These are phyloP conservation scores for Chlamydomonas urium DNA, from an alignment of 139 green algal species.

Conservation along the genomic window DNA sequence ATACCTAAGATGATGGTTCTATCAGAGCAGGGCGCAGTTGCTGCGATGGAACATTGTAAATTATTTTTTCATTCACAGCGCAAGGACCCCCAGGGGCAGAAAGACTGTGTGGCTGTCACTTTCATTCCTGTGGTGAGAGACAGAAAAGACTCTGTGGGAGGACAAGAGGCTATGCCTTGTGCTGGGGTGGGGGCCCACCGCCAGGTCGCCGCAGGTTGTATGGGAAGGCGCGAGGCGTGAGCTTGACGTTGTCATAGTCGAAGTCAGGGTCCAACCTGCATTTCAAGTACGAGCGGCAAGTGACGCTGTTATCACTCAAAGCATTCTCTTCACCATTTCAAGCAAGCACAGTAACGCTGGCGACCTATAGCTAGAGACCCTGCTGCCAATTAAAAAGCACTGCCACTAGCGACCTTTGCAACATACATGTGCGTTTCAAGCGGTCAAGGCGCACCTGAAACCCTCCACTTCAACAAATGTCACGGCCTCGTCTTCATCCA, in stretches of 20 bases:
- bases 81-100: too few species aligned
- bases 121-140: too few species aligned
- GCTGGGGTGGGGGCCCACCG: not conserved
- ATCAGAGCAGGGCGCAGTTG: not conserved
- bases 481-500: not conserved
- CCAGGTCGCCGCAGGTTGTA: constrained; percentile 1
- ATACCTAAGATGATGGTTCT: not conserved
- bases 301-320: too few species aligned
- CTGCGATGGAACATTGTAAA: not conserved
- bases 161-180: not conserved
- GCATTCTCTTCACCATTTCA: too few species aligned
- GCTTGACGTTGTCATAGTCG: constrained; percentile 33
- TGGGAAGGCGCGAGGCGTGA: constrained; percentile 18
- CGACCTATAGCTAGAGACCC: too few species aligned
- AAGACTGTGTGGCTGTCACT: too few species aligned
- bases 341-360: too few species aligned
- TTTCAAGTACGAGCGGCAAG: not conserved
- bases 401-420: not conserved
- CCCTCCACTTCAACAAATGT: not conserved
- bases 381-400: too few species aligned
- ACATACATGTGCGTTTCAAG: not conserved
- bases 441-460: not conserved
- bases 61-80: not conserved
- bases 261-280: constrained; percentile 28
- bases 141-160: not conserved